Base-by-base conservation (phyloP, 257 asterid genomes). In the Scutellaria galericulata region DNA sequence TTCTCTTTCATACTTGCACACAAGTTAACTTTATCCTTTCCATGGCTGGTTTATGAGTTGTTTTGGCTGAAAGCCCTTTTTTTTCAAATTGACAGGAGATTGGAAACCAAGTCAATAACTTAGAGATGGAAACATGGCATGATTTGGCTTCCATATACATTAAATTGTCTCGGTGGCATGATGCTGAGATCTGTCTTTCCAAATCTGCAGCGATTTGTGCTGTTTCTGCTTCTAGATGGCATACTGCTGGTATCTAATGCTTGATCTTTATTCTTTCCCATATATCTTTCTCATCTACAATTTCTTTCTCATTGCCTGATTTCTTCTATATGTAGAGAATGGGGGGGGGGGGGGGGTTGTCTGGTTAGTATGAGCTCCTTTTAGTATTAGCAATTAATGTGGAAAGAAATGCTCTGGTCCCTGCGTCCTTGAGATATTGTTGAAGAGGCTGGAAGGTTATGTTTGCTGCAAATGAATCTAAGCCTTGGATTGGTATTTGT, bases 111-210 rank as follows among this genome's bases (percentile, higher is more conserved):
- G 66, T 80, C 54, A 79, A 67, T 55, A 73, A 66, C 42, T 81
- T 89, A 75, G 97, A 94, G 84, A 75, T 81, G 78, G 97, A 86
- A 71, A 88, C 85, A 12, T 95, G 97, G 98, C 90, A 83, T 58
- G 97, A 90, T 79, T 77, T 95, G 86, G 96, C 98, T 64, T 86
- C 86, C 73, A 82, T 95, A 77, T 92, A 95, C 81, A 86, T 86
- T 65, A 83, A 81, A 56, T 81, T 86, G 82, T 84, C 83, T 27
- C 86, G 74, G 70, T 88, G 98, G 98, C 84, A 78, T 27, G 98
- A 95, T 62, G 97, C 92, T 20, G 99, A 95, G 85, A 73, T 80
- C 57, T 95, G 97, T 46, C 88, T 95, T 79, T 85, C 87, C 15
- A 92, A 86, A 72, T 82, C 95, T 35, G 85, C 78, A 71, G 83